Evolutionary conservation across 148 eudicot species (phyloP), one percentile per base, ranked within the genome.

Genomic region (Rhododendron molle): DNA sequence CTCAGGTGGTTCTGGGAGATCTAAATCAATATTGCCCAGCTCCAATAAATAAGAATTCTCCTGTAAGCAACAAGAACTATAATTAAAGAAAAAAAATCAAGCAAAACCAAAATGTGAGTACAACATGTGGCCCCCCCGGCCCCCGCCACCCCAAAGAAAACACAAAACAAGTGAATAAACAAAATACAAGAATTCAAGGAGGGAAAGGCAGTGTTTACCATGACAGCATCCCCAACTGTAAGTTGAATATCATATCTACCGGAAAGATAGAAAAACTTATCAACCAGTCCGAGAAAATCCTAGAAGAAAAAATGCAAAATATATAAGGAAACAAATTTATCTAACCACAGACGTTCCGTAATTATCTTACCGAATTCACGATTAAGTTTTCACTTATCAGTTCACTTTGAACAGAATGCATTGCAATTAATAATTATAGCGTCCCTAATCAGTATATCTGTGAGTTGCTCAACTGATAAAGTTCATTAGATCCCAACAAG

Each of bases 281-380:
- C 99, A 85, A 96, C 98, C 77, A 96, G 92, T 71, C 97, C 98
- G 86, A 96, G 96, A 87, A 96, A 96, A 92, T 94, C 96, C 99
- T 96, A 90, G 90, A 90, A 78, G 60, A 88, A 3, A 85, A 86
- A 85, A 20, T 36, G 73, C 85, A 20, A 52, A 79, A 72, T 47
- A 13, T 40, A 76, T 21, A 40, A 74, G 76, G 58, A 73, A 81
- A 77, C 44, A 54, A 82, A 26, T 6, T 60, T 26, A 60, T 20
- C n/a, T 60, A 60, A 60, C 67, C 67, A 60, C 26, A 20, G 67
- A 21, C 7, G 10, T 60, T 20, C 7, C 10, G 67, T 60, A 20
- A 18, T 32, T 30, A 58, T 36, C 50, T 16, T 69, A 9, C 10
- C 34, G 46, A 20, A 21, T 76, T 76, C 46, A 13, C 23, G n/a